Base-by-base conservation (phyloP, 2,329 filamentous ascomycete genomes). In the Penicillium sp. region DNA sequence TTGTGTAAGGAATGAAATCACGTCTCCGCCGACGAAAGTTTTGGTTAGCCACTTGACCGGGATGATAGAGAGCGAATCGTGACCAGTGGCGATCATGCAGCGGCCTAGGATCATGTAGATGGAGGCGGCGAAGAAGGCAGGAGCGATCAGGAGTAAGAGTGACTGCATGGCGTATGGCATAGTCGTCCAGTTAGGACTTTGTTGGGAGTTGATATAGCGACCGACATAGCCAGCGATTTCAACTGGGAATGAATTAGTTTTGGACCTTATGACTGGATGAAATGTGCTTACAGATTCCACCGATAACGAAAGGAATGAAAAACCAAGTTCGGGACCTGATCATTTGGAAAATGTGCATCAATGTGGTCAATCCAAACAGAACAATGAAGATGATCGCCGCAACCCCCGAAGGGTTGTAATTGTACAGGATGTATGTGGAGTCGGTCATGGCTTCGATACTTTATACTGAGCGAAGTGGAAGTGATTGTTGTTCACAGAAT, bases 61-160 rank as follows among this genome's bases (percentile, higher is more conserved):
- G 14, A 37, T 37, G 33, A 37, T 16, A 57, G 47, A 51, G 46
- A 31, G 54, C 50, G 29, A 57, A 26, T n/a, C 27, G 54, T 33
- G 54, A 22, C 37, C 54, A 29, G 16, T 51, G 55, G 24, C 52
- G 42, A 9, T 46, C 39, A 75, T 70, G 13, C 74, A 59, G 1
- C 72, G 69, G 1, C 71, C 71, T 2, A 75, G 68, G 37, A 68
- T 37, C 68, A 70, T 73, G 61, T 72, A 73, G 16, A 73, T 63
- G 0, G 63, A 63, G 1, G 70, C 69, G 13, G 74, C 73, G 51
- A 71, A 75, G 1, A 78, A 61, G 13, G 70, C 66, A 0, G 75
- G 75, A 0, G 69, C 72, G 2, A 78, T 50, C 3, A 75, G 66
- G 22, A 70, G 39, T 8, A 59, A 29, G 22, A 59, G 39, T 27